Evolutionary conservation across 176 grass and related monocot genomes (phyloP), one percentile per base, ranked within the genome.

Genomic region (Canna indica): DNA sequence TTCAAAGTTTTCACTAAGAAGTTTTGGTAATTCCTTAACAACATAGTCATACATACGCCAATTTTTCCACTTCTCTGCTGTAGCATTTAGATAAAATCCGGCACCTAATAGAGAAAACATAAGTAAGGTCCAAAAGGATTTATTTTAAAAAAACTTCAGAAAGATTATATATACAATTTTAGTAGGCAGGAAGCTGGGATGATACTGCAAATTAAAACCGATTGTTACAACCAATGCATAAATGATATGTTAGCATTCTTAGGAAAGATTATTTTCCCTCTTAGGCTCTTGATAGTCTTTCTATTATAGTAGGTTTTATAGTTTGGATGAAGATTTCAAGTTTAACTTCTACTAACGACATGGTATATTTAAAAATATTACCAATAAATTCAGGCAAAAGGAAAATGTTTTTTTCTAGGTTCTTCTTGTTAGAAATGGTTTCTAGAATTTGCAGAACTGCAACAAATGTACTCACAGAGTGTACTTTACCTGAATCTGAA

Each of bases 31-130:
- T 60, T 99, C 95, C 80, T 90, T 88, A 62, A 93, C 84, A 70
- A 99, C 36, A 70, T 99, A 99, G 44, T 90, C 87, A 63, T 94
- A 99, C 95, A 90, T 99, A 80, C 80, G 67, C 90, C 95, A 99
- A 47, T 99, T 94, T 85, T 93, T 90, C 95, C 95, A 99, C 61
- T 99, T 94, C 27, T 86, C 86, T 45, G 84, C 87, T 29, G 82
- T 86, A 44, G 90, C 90, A 59, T 99, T 99, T 67, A 99, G 80
- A 84, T 99, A 99, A 84, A 94, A 99, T 46, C 95, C 95, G 56
- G 95, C 90, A 69, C 95, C 90, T 99, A 80, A 30, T 22, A 67
- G 85, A 22, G 35, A 26, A 11, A 60, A 82, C 30, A 71, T 56
- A 64, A 12, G 15, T 68, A 79, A 35, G 61, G 2, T 59, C 34